phyloP scores from a whole-genome alignment of 441 rosid genomes.

The Erysimum pusillum region DNA sequence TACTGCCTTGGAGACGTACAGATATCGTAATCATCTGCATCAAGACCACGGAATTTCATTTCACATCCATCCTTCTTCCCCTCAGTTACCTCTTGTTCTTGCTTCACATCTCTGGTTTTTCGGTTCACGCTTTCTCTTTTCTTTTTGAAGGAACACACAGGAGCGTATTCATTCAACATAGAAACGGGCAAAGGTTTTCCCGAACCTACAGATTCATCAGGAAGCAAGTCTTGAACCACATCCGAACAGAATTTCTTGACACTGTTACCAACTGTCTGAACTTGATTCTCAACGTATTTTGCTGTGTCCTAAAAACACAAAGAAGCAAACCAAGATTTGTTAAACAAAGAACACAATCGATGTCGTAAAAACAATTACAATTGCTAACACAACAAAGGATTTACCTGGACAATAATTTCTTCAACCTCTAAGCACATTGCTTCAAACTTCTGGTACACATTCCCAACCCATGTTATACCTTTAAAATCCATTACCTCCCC shows the following conservation, averaged over 20 bases:
- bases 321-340: constrained; percentile 26
- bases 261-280: constrained; percentile 78
- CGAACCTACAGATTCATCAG: constrained; percentile 56
- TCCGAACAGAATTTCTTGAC: constrained; percentile 75
- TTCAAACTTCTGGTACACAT: constrained; percentile 82
- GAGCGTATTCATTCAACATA: constrained; percentile 51
- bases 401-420: constrained; percentile 82
- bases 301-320: constrained; percentile 66
- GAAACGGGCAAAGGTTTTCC: constrained; percentile 48
- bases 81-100: constrained; percentile 38
- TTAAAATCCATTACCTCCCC: constrained; percentile 62
- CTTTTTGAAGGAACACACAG: constrained; percentile 54
- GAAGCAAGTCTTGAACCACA: constrained; percentile 70
- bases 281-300: constrained; percentile 80
- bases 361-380: background rate
- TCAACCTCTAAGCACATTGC: constrained; percentile 90
- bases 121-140: constrained; percentile 48
- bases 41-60: constrained; percentile 43
- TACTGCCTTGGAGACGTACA: constrained; percentile 47
- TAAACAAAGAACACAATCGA: background rate
- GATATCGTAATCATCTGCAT: constrained; percentile 50
- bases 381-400: constrained; percentile 6
- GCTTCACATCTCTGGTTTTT: constrained; percentile 47
- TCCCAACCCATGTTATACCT: constrained; percentile 81
- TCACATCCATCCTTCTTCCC: constrained; percentile 46